Percentiles rank a stretch among this genome's conserved stretches.
These are phyloP conservation scores for Ajuga chamaepitys DNA, from an alignment of 257 asterid genomes.

Conservation along the genomic window DNA sequence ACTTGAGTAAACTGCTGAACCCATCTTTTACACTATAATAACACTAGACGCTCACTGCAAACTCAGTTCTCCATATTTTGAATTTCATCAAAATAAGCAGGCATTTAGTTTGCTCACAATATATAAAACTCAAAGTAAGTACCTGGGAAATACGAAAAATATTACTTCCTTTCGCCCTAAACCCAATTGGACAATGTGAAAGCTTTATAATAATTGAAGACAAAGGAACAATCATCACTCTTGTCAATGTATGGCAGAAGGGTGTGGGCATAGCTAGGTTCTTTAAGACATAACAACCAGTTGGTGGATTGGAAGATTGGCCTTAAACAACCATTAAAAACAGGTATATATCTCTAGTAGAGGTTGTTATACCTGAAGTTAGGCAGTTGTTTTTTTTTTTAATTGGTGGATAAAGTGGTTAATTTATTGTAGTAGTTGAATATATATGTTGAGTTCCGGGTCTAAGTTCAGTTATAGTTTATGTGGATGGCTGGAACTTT, in stretches of 20 bases:
- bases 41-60: not conserved
- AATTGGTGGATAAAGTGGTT: too few relatives aligned
- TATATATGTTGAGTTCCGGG: not conserved
- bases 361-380: slow-evolving; percentile 23
- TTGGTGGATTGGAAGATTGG: slow-evolving; percentile 61
- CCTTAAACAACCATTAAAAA: slow-evolving; percentile 30
- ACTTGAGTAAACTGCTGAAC: slow-evolving; percentile 42
- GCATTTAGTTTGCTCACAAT: too few relatives aligned
- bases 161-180: too few relatives aligned
- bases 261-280: slow-evolving; percentile 29
- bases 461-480: not conserved
- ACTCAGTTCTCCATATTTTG: slow-evolving; percentile 22
- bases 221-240: slow-evolving; percentile 29
- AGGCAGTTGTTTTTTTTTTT: slow-evolving; percentile 27
- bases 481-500: not conserved
- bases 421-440: not conserved
- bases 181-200: too few relatives aligned
- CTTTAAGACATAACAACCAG: slow-evolving; percentile 63
- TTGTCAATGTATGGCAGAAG: slow-evolving; percentile 11
- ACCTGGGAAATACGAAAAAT: slow-evolving; percentile 26
- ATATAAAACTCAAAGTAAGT: too few relatives aligned
- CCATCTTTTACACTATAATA: slow-evolving; percentile 41
- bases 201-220: slow-evolving; percentile 26
- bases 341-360: slow-evolving; percentile 4
- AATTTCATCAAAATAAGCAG: too few relatives aligned